phyloP scores from a whole-genome alignment of 2,329 filamentous ascomycete species.

The Colletotrichum zoysiae region DNA sequence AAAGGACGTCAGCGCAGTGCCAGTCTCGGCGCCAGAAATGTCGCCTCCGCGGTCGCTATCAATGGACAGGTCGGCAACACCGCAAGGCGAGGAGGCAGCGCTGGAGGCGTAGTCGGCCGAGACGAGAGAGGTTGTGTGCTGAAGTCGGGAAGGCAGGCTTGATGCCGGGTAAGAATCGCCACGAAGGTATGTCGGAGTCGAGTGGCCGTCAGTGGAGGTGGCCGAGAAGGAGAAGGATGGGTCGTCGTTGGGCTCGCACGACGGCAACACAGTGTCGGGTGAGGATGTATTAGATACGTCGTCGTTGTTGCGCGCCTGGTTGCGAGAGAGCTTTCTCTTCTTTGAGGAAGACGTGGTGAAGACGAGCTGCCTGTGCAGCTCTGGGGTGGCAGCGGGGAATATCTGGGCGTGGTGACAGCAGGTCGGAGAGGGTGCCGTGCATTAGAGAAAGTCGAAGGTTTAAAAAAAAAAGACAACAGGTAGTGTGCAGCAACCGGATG shows the following conservation, averaged over 20 bases:
- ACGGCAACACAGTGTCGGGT: conserved; percentile 63
- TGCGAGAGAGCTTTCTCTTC: conserved; percentile 75
- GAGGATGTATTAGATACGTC: conserved; percentile 52
- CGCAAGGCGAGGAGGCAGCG: conserved; percentile 69
- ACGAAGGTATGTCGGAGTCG: conserved; percentile 47
- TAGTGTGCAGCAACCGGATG: conserved; percentile 26
- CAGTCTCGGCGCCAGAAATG: conserved; percentile 55
- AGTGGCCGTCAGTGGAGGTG: conserved; percentile 47
- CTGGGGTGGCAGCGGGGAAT: conserved; percentile 48
- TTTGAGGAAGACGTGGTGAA: conserved; percentile 80
- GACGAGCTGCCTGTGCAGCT: conserved; percentile 76
- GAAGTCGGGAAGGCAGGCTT: conserved; percentile 65
- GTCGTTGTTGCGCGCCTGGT: conserved; percentile 56
- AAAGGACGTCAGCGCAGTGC: conserved; percentile 52
- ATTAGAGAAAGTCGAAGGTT: background rate
- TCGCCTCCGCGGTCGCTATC: conserved; percentile 66
- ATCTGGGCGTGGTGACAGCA: conserved; percentile 14
- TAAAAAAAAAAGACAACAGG: background rate
- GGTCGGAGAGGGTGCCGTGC: conserved; percentile 32
- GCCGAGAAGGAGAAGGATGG: conserved; percentile 64
- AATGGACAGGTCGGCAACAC: conserved; percentile 69
- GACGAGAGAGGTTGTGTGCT: conserved; percentile 56
- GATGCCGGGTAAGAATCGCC: conserved; percentile 57
- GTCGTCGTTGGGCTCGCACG: conserved; percentile 65
- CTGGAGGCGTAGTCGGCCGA: conserved; percentile 66